phyloP scores from a whole-genome alignment of 495 filamentous ascomycete species.

The Evansstolkia leycettana region DNA sequence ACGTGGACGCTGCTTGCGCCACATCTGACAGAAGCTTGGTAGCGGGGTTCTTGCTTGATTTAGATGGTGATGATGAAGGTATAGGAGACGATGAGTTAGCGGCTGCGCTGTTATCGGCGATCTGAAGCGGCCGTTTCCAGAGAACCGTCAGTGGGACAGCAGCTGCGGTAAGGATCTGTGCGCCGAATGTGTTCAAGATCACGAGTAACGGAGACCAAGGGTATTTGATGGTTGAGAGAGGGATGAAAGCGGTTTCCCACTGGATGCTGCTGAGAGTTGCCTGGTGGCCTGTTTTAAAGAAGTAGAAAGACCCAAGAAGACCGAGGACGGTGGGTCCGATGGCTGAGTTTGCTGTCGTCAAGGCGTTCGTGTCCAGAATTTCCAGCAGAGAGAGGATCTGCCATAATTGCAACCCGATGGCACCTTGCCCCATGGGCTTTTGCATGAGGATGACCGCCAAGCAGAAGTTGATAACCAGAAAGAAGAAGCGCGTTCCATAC shows the following conservation, averaged over 20 bases:
- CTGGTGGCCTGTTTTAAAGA: constrained; percentile 97
- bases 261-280: constrained; percentile 80
- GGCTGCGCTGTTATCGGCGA: constrained; percentile 14
- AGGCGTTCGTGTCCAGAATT: constrained; percentile 66
- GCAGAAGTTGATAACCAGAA: constrained; percentile 67
- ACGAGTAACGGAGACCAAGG: constrained; percentile 81
- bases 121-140: constrained; percentile 61
- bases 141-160: constrained; percentile 71
- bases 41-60: constrained; percentile 36
- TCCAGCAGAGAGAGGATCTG: constrained; percentile 82
- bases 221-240: constrained; percentile 69
- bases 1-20: constrained; percentile 54
- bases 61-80: constrained; percentile 5
- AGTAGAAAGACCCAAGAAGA: constrained; percentile 80
- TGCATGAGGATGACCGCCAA: constrained; percentile 67
- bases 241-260: constrained; percentile 95
- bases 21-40: constrained; percentile 49
- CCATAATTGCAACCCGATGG: constrained; percentile 65
- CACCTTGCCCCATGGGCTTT: constrained; percentile 87
- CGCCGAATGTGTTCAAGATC: constrained; percentile 74
- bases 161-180: constrained; percentile 69
- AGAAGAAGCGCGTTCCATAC: constrained; percentile 81
- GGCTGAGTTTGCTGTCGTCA: constrained; percentile 46
- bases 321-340: constrained; percentile 79
- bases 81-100: not conserved